Base-by-base conservation (phyloP, 129 eudicot species). In the Rutidosis leptorrhynchoides region DNA sequence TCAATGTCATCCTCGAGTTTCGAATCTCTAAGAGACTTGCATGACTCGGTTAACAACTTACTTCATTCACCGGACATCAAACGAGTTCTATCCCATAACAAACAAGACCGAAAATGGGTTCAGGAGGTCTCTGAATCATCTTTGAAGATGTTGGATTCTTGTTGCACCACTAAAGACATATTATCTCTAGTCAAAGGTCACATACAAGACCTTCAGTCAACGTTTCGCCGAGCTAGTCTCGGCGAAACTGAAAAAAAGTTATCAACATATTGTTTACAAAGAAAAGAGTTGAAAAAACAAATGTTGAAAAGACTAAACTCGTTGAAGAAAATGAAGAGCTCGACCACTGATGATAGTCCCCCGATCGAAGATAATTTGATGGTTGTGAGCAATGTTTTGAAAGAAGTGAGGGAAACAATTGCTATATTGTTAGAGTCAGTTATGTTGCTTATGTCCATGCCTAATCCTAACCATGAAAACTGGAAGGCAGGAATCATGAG, bases 101-200 rank as follows among this genome's bases (percentile, higher is more conserved):
- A 76, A 17, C 78, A 79, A 0, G 79, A 81, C 54, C 85, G 81
- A 65, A 52, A 43, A 20, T 80, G 67, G 75, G 86, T 84, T 10
- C 79, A 79, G 17, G 80, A 81, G 64, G 79, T 87, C n/a, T 85
- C 95, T 0, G 96, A 91, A 65, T 84, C 93, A 2, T 80, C 96
- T 4, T 59, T 91, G 19, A 80, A 65, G 45, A 81, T 91, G 94
- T 69, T 89, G 25, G 97, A 91, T 58, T 45, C 85, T 0, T 87
- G 97, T 37, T 90, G 90, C 19, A 77, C 82, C 19, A 86, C 90
- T 5, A 83, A 80, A 65, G 97, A 87, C 61, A 81, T 81, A 27
- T 63, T 84, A 32, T 33, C 69, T 30, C 77, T 83, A 6, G 90
- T 80, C 58, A 91, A 91, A 42, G 83, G 80, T 62, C 97, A 87